phyloP scores from a whole-genome alignment of 768 basidiomycete genomes.

The Lactarius tabidus region DNA sequence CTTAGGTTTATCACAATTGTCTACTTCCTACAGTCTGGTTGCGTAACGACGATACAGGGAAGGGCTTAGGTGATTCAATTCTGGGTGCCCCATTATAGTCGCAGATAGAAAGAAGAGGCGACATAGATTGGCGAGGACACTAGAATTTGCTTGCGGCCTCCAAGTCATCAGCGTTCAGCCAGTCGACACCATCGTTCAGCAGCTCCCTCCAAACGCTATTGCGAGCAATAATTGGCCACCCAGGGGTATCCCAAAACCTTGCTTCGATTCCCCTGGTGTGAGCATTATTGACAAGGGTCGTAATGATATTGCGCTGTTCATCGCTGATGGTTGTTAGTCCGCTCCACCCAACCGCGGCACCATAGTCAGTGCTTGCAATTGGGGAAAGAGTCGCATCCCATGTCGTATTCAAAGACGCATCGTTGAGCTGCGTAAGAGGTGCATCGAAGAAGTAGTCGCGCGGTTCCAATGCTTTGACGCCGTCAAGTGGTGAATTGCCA shows the following conservation, averaged over 20 bases:
- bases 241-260: constrained; percentile 52
- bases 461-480: constrained; percentile 41
- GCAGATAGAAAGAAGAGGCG: background rate
- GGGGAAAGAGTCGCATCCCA: constrained; percentile 44
- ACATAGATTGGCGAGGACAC: background rate
- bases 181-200: constrained; percentile 43
- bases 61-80: background rate
- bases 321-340: constrained; percentile 43
- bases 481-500: constrained; percentile 48
- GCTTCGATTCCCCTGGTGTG: constrained; percentile 43
- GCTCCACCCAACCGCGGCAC: constrained; percentile 43
- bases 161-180: constrained; percentile 52
- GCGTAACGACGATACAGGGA: background rate
- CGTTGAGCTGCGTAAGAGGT: constrained; percentile 41
- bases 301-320: constrained; percentile 38
- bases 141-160: constrained; percentile 39
- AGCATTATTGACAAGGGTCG: constrained; percentile 41
- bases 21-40: background rate
- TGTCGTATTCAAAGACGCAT: constrained; percentile 36
- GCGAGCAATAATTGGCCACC: constrained; percentile 43
- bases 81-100: background rate
- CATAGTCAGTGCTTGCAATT: constrained; percentile 49
- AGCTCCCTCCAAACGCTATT: constrained; percentile 44
- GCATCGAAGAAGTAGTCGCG: constrained; percentile 53
- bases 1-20: background rate